A percentile compares a stretch with the other conserved stretches of the same genome.
These are phyloP conservation scores for Cladophialophora bantiana DNA, from an alignment of 2,329 filamentous ascomycete genomes.

Conservation along the genomic window DNA sequence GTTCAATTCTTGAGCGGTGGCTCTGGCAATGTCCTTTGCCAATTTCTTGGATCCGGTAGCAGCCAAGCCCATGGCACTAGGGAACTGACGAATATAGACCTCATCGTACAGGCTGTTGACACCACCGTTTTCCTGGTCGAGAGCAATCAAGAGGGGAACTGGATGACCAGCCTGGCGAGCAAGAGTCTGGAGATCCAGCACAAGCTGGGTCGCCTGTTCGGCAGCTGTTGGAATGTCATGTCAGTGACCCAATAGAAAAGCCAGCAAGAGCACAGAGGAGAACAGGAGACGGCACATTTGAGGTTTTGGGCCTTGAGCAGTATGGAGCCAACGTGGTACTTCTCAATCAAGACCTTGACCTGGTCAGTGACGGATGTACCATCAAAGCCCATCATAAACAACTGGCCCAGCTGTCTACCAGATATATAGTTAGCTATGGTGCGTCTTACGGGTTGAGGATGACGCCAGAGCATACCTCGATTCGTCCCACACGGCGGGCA, in stretches of 20 bases:
- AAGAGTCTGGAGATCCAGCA: conserved; percentile 90
- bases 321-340: conserved; percentile 84
- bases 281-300: conserved; percentile 59
- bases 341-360: conserved; percentile 67
- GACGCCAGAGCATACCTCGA: conserved; percentile 37
- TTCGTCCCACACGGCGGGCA: conserved; percentile 45
- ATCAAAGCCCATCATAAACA: conserved; percentile 73
- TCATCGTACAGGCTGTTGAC: conserved; percentile 97
- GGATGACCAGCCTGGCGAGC: conserved; percentile 89
- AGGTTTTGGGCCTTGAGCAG: conserved; percentile 70
- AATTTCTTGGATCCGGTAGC: conserved; percentile 85
- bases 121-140: conserved; percentile 97
- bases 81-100: conserved; percentile 94
- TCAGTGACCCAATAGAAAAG: conserved; percentile 42
- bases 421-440: conserved; percentile 70
- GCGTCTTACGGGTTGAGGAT: conserved; percentile 14
- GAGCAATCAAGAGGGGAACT: conserved; percentile 84
- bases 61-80: conserved; percentile 95
- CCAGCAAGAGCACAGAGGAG: conserved; percentile 23
- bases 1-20: conserved; percentile 88
- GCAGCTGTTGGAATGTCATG: conserved; percentile 67
- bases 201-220: conserved; percentile 84
- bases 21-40: conserved; percentile 88
- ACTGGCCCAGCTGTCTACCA: conserved; percentile 64
- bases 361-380: conserved; percentile 68